Base-by-base conservation (phyloP, 2,329 filamentous ascomycete species). In the Lomentospora prolificans region DNA sequence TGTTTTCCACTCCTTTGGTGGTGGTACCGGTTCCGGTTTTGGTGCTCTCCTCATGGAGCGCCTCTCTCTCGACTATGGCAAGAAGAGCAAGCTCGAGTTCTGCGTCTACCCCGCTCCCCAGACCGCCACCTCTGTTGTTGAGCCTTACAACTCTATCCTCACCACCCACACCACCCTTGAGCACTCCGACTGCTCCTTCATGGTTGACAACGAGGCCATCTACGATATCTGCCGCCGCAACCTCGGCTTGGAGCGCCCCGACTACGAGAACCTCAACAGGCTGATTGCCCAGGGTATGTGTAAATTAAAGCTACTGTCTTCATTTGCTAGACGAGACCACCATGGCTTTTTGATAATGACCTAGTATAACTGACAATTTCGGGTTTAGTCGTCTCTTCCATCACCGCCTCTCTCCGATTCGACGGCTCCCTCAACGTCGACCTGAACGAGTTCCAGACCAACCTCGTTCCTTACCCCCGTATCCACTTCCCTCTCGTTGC, bases 31-130 rank as follows among this genome's bases (percentile, higher is more conserved):
- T 68, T 99, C 94, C 66, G 94, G 94, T 70, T 99, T 99, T 75
- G 94, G 94, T 77, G 94, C 94, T 67, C 85, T 99, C 64, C 81
- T 99, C 66, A 95, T 99, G 90, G 94, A 99, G 81, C 92, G 94
- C 72, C 85, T 99, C 60, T 97, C 94, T 33, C 89, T 96, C 68
- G 94, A 99, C 78, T 99, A 96, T 71, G 92, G 94, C 80, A 99
- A 99, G 87, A 99, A 99, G 87, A 95, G 89, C 84, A 99, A 99
- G 86, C 84, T 99, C 62, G 94, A 99, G 77, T 99, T 99, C 82
- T 96, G 90, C 69, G 91, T 99, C 69, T 99, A 99, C 80, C 94
- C 94, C 68, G 91, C 94, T 64, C 94, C 94, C 59, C 91, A 96
- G 79, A 94, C 94, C 64, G 90, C 92, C 65, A 96, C 92, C 67